Percentiles rank a stretch among this genome's conserved stretches.
Evolutionary conservation across 164 flowering plant genomes (phyloP).

Genomic region (Tetracentron sinense): DNA sequence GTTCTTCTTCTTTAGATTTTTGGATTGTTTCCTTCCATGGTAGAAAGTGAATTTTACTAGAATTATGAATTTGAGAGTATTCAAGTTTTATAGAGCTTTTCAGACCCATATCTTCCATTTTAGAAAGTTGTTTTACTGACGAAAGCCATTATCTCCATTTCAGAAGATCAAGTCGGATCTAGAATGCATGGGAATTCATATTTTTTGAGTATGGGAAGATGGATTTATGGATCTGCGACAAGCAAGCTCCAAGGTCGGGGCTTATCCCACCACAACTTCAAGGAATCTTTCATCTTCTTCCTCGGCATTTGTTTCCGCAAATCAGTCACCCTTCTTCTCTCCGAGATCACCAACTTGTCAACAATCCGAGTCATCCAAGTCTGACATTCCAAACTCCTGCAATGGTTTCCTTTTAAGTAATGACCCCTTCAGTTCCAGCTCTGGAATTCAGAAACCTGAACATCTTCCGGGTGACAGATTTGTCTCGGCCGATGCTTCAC

Average conservation of each 20-base stretch:
- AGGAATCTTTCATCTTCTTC: slow-evolving; percentile 88
- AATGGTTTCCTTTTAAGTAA: slow-evolving; percentile 18
- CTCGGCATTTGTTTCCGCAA: slow-evolving; percentile 79
- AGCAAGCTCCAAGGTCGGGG: slow-evolving; percentile 55
- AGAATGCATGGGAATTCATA: slow-evolving; percentile 29
- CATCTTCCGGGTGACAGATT: slow-evolving; percentile 22
- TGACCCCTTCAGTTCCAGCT: slow-evolving; percentile 24
- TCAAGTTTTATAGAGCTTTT: too few relatives aligned
- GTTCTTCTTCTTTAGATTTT: too few relatives aligned
- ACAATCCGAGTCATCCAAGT: slow-evolving; percentile 35
- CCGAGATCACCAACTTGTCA: slow-evolving; percentile 66
- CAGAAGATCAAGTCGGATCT: slow-evolving; percentile 22
- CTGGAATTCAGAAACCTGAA: slow-evolving; percentile 29
- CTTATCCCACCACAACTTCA: slow-evolving; percentile 41
- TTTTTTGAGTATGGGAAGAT: slow-evolving; percentile 18
- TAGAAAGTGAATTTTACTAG: too few relatives aligned
- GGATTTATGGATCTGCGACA: slow-evolving; percentile 61
- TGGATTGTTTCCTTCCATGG: too few relatives aligned
- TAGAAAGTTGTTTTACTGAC: slow-evolving; percentile 16
- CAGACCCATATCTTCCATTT: neutral
- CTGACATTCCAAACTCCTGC: slow-evolving; percentile 32
- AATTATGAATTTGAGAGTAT: too few relatives aligned
- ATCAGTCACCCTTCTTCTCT: slow-evolving; percentile 88
- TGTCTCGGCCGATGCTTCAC: slow-evolving; percentile 23
- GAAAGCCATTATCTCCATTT: slow-evolving; percentile 13